Percentiles rank a stretch among this genome's conserved stretches.
Conservation (phyloP, 352 stramenopile species). For the Phytophthora ohioensis region DNA sequence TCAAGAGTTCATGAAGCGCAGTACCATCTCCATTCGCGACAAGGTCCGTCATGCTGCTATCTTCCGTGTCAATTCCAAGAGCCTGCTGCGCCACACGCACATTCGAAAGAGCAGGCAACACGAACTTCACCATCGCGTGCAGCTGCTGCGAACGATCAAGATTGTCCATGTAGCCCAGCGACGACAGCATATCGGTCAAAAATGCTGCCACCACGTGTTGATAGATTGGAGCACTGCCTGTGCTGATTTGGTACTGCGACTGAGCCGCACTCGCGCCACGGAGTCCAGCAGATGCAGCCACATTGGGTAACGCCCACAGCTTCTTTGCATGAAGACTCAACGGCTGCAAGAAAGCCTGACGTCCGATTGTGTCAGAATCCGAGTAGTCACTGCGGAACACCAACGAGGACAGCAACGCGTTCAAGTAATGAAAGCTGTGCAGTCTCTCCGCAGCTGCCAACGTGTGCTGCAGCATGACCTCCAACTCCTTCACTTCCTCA, state of each 20-base stretch:
- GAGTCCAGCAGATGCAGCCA: slow-evolving; percentile 16
- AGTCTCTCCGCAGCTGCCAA: slow-evolving; percentile 50
- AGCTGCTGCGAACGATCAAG: slow-evolving; percentile 53
- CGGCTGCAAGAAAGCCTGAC: slow-evolving; percentile 36
- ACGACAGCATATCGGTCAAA: slow-evolving; percentile 61
- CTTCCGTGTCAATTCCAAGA: slow-evolving; percentile 37
- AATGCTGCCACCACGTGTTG: slow-evolving; percentile 67
- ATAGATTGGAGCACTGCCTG: slow-evolving; percentile 42
- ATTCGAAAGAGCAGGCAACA: slow-evolving; percentile 59
- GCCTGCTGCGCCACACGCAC: slow-evolving; percentile 45
- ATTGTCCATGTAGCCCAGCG: slow-evolving; percentile 64
- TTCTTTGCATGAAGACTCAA: slow-evolving; percentile 34
- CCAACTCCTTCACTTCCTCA: slow-evolving; percentile 37
- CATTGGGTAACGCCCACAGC: slow-evolving; percentile 46
- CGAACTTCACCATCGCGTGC: slow-evolving; percentile 74
- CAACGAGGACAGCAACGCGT: slow-evolving; percentile 53
- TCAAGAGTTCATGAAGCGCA: slow-evolving; percentile 39
- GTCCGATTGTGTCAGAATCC: slow-evolving; percentile 16
- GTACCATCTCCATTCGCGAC: neutral
- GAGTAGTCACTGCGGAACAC: slow-evolving; percentile 43
- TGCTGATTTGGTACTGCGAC: neutral
- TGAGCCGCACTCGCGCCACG: slow-evolving; percentile 15
- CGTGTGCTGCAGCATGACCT: slow-evolving; percentile 52
- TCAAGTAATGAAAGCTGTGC: slow-evolving; percentile 67
- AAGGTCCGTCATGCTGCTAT: slow-evolving; percentile 25